Evolutionary conservation across 1,284 basidiomycete species (phyloP).

Genomic region (Paramarasmius palmivorus): DNA sequence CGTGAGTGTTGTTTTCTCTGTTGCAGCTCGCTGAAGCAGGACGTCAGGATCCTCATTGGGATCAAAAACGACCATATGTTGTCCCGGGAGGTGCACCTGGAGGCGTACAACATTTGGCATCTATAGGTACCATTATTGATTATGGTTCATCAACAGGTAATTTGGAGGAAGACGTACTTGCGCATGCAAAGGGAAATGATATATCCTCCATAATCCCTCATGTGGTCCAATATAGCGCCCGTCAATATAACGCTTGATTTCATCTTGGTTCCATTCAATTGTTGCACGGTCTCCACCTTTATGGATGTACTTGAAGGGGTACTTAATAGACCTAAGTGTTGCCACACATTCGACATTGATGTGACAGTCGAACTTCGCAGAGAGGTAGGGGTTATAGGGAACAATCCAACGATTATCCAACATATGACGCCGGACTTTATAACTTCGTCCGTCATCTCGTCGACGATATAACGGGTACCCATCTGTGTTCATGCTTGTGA

Average conservation of each 20-base stretch:
- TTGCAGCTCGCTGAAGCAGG: slow-evolving; percentile 21
- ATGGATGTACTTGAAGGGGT: slow-evolving; percentile 47
- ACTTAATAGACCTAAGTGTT: slow-evolving; percentile 37
- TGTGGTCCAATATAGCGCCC: slow-evolving; percentile 30
- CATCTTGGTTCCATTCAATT: slow-evolving; percentile 30
- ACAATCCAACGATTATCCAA: slow-evolving; percentile 36
- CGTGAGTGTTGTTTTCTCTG: slow-evolving; percentile 34
- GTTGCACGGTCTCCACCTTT: slow-evolving; percentile 43
- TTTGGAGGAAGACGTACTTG: too few species aligned
- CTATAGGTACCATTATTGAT: too few species aligned
- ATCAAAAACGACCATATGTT: slow-evolving; percentile 36
- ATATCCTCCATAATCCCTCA: slow-evolving; percentile 32
- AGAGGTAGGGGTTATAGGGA: slow-evolving; percentile 33
- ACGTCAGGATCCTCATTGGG: slow-evolving; percentile 28
- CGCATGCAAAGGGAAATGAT: slow-evolving; percentile 32
- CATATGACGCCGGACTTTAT: slow-evolving; percentile 20
- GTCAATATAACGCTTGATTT: slow-evolving; percentile 31
- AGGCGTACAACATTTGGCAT: slow-evolving; percentile 40
- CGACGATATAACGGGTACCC: slow-evolving; percentile 37
- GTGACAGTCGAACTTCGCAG: slow-evolving; percentile 24
- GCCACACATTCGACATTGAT: slow-evolving; percentile 33
- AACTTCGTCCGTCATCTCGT: slow-evolving; percentile 31
- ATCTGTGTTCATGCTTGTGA: slow-evolving; percentile 35
- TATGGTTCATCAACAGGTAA: too few species aligned
- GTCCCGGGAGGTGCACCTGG: slow-evolving; percentile 35